A percentile compares a stretch with the other conserved stretches of the same genome.
phyloP scores from a whole-genome alignment of 805 yeast genomes.

The Jamesozyma rosinii region DNA sequence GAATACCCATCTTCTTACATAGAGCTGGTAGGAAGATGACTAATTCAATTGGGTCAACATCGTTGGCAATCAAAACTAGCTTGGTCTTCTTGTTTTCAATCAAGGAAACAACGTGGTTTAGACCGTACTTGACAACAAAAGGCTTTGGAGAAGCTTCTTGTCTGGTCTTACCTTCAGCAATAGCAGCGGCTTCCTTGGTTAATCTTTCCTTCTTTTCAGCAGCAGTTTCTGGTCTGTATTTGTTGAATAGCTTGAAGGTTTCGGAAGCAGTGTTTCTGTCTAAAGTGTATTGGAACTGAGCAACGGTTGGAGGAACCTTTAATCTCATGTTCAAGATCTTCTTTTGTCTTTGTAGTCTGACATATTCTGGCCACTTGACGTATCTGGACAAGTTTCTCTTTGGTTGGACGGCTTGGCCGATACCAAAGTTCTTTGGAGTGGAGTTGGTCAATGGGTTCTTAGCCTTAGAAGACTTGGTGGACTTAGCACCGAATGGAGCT shows the following conservation, averaged over 20 bases:
- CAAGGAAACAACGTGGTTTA: conserved; percentile 96
- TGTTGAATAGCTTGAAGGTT: conserved; percentile 94
- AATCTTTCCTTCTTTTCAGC: conserved; percentile 99
- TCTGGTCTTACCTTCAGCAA: conserved; percentile 95
- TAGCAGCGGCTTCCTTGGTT: conserved; percentile 97
- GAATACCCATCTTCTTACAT: conserved; percentile 98
- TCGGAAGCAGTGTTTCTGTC: conserved; percentile 99
- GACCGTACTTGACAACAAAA: conserved; percentile 93
- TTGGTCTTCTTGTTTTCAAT: conserved; percentile 98
- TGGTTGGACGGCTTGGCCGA: conserved; percentile 93
- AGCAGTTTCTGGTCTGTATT: conserved; percentile 96
- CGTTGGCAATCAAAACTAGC: conserved; percentile 95
- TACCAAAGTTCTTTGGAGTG: conserved; percentile 88
- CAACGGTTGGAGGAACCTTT: conserved; percentile 97
- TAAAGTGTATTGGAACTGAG: conserved; percentile 91
- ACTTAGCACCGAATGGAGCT: conserved; percentile 86
- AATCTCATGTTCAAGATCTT: conserved; percentile 90
- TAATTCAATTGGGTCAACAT: conserved; percentile 97
- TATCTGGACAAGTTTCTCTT: conserved; percentile 93
- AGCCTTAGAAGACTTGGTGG: conserved; percentile 46
- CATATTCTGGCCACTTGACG: conserved; percentile 98
- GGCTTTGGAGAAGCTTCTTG: conserved; percentile 97
- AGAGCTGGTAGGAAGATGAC: conserved; percentile 96
- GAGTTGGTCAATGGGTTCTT: conserved; percentile 85
- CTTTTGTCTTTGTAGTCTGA: conserved; percentile 97